Base-by-base conservation (phyloP, 495 filamentous ascomycete genomes). In the Daldinia vernicosa region DNA sequence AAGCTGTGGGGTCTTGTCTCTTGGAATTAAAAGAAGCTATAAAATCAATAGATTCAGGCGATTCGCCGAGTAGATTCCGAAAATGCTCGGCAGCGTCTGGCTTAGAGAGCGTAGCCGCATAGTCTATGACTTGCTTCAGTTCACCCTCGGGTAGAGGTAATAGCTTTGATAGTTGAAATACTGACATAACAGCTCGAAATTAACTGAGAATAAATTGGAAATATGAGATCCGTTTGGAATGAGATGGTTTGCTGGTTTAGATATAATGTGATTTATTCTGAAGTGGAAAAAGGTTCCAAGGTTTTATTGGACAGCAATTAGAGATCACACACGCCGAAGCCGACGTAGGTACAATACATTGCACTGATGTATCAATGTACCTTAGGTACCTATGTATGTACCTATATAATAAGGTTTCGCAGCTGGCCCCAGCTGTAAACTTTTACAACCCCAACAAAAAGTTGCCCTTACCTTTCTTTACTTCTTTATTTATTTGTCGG, bases 11-110 rank as follows among this genome's bases (percentile, higher is more conserved):
- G 24, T 84, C 80, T 73, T 86, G 79, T 33, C 92, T 88, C 32
- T 88, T 89, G 9, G 89, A 83, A 77, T 95, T 98, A 84, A 97
- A 98, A 45, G 90, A 89, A 24, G 93, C 88, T 72, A 99, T 97
- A 77, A 98, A 99, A 66, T 97, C 93, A 65, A 98, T 79, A 0
- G 91, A 90, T 67, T 91, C 89, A 14, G 93, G 87, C 6, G 93
- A 93, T 76, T 97, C 93, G 51, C 94, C 95, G 2, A 99, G 88
- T 32, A 98, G 83, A 77, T 93, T 92, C 78, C 90, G 92, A 66
- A 99, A 90, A 77, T 98, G 91, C 22, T 93, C 89, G 27, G 89
- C 91, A 17, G 92, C 92, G 64, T 89, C 89, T 39, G 89, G 82
- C 73, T 90, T 93, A 30, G 93, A 88, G 12, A 85, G 76, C 1